A percentile compares a stretch with the other conserved stretches of the same genome.
Evolutionary conservation across 2,329 filamentous ascomycete species (phyloP).

Genomic region (Alternaria burnsii): DNA sequence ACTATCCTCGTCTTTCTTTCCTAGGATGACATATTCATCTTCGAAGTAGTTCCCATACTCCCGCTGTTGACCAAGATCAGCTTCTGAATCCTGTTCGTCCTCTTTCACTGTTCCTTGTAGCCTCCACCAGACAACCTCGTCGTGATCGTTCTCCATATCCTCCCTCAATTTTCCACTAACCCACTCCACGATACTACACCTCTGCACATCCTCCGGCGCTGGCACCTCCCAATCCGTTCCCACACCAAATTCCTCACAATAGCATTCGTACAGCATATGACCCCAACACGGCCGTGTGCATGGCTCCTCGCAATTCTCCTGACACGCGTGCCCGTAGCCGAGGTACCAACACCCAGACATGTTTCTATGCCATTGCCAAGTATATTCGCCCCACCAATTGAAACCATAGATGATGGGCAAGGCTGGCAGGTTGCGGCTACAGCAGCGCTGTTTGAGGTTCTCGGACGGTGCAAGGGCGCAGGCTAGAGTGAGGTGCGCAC

Average conservation of each 20-base stretch:
- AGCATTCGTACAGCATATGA: slow-evolving; percentile 1
- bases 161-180: slow-evolving; percentile 1
- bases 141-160: background rate
- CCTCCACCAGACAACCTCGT: background rate
- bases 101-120: background rate
- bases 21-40: background rate
- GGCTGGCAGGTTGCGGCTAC: background rate
- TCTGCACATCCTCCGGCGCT: slow-evolving; percentile 13
- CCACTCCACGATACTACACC: slow-evolving; percentile 18
- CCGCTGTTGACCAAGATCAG: background rate
- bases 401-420: slow-evolving; percentile 4
- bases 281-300: slow-evolving; percentile 8
- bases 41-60: background rate
- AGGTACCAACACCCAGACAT: slow-evolving; percentile 18
- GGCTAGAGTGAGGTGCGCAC: slow-evolving; percentile 3
- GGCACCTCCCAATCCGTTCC: background rate
- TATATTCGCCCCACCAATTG: slow-evolving; percentile 16
- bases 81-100: background rate
- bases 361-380: slow-evolving; percentile 24
- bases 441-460: background rate
- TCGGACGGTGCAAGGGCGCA: slow-evolving; percentile 1
- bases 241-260: slow-evolving; percentile 11
- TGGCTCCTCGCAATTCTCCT: background rate
- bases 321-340: background rate
- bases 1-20: background rate